Evolutionary conservation across 768 basidiomycete species (phyloP).

Genomic region (Rossbeevera mucosa): DNA sequence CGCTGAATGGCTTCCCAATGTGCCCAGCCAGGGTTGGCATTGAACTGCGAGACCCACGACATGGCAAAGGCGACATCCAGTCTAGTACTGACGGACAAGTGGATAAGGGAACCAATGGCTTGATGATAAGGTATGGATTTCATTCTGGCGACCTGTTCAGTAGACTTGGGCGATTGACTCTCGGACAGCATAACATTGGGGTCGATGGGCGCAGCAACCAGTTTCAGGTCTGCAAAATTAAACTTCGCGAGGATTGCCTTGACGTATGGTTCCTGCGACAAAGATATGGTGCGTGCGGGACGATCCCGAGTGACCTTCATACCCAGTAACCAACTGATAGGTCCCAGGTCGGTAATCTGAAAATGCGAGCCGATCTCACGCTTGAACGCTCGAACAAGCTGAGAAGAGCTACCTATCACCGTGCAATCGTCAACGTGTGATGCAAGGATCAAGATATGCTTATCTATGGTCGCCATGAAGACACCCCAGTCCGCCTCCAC

Average conservation of each 20-base stretch:
- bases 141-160: background rate
- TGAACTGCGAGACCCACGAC: too few relatives aligned
- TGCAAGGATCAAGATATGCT: background rate
- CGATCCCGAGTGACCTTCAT: background rate
- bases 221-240: background rate
- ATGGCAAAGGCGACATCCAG: background rate
- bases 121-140: background rate
- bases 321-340: background rate
- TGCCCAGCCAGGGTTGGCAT: too few relatives aligned
- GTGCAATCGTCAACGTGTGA: conserved; percentile 5
- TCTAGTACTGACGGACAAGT: background rate
- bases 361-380: background rate
- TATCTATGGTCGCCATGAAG: background rate
- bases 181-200: background rate
- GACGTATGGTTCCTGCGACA: background rate
- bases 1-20: too few relatives aligned
- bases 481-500: background rate
- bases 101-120: background rate
- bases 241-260: background rate
- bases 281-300: background rate
- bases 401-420: background rate
- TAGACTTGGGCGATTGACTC: background rate
- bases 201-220: background rate
- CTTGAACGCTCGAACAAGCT: background rate
- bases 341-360: background rate